Base-by-base conservation (phyloP, 495 filamentous ascomycete species). In the Penicillium soppii region DNA sequence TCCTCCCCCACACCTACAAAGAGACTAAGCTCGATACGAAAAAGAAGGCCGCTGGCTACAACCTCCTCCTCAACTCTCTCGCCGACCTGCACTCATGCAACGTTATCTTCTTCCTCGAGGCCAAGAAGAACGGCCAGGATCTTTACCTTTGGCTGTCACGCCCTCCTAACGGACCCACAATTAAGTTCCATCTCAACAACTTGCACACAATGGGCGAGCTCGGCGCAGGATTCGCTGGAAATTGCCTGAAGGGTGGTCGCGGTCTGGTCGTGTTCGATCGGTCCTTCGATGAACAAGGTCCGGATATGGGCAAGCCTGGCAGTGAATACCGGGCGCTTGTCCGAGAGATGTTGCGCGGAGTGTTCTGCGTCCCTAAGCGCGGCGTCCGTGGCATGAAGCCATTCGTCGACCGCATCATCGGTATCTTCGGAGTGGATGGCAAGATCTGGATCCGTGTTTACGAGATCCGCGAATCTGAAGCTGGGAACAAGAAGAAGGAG, bases 21-120 rank as follows among this genome's bases (percentile, higher is more conserved):
- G 94, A 99, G 67, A 91, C 87, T 51, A 99, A 99, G 69, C 83
- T 96, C 43, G 92, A 97, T 61, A 94, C 92, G 32, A 97, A 97
- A 70, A 92, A 91, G 45, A 91, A 95, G 61, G 71, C 74, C 5
- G 65, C 72, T 30, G 73, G 73, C n/a, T 77, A 77, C 54, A 86
- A 96, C 51, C 85, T 89, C 68, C 84, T 96, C 61, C 82, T 99
- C 7, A 97, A 97, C 74, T 92, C 96, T 67, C 84, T 97, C 13
- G 94, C 94, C 32, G 92, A 99, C 58, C 82, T 99, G 16, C 95
- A 97, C 78, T 97, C 96, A 58, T 97, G 92, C 83, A 99, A 99
- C 73, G 94, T 97, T 69, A 85, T 97, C 43, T 79, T 96, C 53
- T 99, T 96, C 73, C 94, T 97, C 67, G 94, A 98, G 74, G 94